Evolutionary conservation across 2,329 filamentous ascomycete genomes (phyloP), one percentile per base, ranked within the genome.

Genomic region (Aspergillus puulaauensis): DNA sequence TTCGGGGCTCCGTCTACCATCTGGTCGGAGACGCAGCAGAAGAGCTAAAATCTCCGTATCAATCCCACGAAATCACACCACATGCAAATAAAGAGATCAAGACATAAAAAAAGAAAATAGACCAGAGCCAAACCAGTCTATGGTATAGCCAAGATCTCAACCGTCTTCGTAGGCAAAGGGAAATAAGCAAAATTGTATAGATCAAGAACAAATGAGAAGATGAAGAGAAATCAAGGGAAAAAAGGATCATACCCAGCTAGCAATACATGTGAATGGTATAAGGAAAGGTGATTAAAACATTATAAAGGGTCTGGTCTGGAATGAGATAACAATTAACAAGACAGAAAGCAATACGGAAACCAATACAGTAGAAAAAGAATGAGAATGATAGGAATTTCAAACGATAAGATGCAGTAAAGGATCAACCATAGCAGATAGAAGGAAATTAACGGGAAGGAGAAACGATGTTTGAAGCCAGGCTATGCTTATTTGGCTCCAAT

Each of bases 401-500:
- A 59, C 56, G 44, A 35, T 39, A 58, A 63, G 61, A 62, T 59
- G 57, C 47, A 58, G 59, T 51, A 59, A 33, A 60, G 52, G 64
- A 60, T 61, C 61, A 64, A 61, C 63, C 56, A 50, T 50, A 37
- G 62, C 63, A 62, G 59, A 59, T 64, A 61, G 62, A 66, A 68
- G 57, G 50, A 56, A 63, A 66, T 59, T 41, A 60, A 61, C 62
- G 57, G 57, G 55, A 57, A 63, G 50, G 39, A 55, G 48, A 35
- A 56, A 60, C 54, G 63, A 57, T 62, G 33, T 58, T 60, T 54
- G 60, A 59, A 43, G 53, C 61, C 50, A 62, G 31, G 58, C 60
- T 48, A 59, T 43, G 52, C 58, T 77, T 66, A 80, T 78, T 84
- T 83, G 21, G 81, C 82, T 60, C 81, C 80, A 61, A 85, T 80